These are phyloP conservation scores for Pulicaria dysenterica DNA, from an alignment of 129 eudicot genomes.

Conservation along the genomic window DNA sequence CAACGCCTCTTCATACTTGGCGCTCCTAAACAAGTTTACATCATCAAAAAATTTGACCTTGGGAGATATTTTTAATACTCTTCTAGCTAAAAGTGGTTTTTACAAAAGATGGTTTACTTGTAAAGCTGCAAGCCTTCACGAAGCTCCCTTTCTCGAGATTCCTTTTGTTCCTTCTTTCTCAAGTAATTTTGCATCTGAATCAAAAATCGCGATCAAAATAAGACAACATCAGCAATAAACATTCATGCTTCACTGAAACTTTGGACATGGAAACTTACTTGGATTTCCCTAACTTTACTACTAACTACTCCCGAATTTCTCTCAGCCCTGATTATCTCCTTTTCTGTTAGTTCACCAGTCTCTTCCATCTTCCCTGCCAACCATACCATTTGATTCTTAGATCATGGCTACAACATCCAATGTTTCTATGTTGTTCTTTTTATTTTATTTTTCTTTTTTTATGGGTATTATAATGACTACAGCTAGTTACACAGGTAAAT, in stretches of 20 bases:
- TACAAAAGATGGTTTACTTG: conserved; percentile 49
- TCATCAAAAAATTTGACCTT: not conserved
- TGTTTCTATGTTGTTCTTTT: conserved; percentile 14
- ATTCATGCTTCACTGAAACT: not conserved
- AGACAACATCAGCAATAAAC: not conserved
- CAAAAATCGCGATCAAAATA: conserved; percentile 14
- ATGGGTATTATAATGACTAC: not conserved
- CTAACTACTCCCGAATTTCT: conserved; percentile 89
- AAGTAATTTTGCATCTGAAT: conserved; percentile 76
- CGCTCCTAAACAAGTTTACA: conserved; percentile 49
- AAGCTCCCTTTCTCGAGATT: conserved; percentile 76
- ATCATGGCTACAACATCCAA: conserved; percentile 9
- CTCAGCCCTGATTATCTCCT: conserved; percentile 91
- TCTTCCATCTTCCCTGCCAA: conserved; percentile 69
- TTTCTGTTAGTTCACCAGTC: conserved; percentile 67
- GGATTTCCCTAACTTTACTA: conserved; percentile 81
- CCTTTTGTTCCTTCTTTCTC: conserved; percentile 81
- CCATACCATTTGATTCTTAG: conserved; percentile 15
- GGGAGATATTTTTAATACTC: not conserved
- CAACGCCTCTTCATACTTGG: conserved; percentile 77
- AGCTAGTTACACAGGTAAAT: not conserved
- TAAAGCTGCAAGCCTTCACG: conserved; percentile 90
- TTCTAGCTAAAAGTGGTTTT: conserved; percentile 1
- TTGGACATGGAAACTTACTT: conserved; percentile 50
- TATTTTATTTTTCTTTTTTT: not conserved